phyloP scores from a whole-genome alignment of 2,329 filamentous ascomycete genomes.

The Beauveria rudraprayagi region DNA sequence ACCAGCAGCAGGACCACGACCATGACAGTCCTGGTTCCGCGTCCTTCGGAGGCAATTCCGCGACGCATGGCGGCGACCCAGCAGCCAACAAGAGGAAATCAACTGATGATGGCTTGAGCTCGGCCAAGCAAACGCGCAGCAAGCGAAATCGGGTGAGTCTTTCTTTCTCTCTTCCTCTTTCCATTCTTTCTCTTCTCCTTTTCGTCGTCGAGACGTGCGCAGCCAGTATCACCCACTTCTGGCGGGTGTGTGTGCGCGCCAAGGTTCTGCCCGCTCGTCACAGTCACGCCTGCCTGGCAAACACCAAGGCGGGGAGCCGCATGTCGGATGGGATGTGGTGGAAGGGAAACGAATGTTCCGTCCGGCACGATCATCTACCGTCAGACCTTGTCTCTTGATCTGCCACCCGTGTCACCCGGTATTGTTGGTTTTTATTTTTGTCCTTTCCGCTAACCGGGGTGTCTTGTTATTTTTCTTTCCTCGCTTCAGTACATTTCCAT shows the following conservation, averaged over 20 bases:
- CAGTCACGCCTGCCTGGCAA: not conserved
- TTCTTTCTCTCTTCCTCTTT: not conserved
- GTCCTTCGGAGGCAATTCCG: slow-evolving; percentile 43
- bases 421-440: not conserved
- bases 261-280: not conserved
- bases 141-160: slow-evolving; percentile 50
- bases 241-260: not conserved
- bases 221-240: not conserved
- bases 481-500: slow-evolving; percentile 48
- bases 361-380: not conserved
- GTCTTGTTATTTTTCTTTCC: not conserved
- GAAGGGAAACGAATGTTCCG: too few relatives aligned
- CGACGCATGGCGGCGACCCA: slow-evolving; percentile 19
- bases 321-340: not conserved
- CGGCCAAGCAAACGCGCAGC: slow-evolving; percentile 45
- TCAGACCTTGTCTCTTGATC: not conserved
- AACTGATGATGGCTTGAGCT: slow-evolving; percentile 30
- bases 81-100: slow-evolving; percentile 29
- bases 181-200: slow-evolving; percentile 15
- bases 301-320: not conserved
- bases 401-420: not conserved
- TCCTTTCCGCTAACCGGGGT: not conserved
- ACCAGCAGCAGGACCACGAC: too few relatives aligned
- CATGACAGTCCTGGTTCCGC: slow-evolving; percentile 31
- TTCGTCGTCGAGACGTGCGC: not conserved